These are phyloP conservation scores for Umbelopsis vinacea DNA, from an alignment of 192 early-diverging fungal species.

Conservation along the genomic window DNA sequence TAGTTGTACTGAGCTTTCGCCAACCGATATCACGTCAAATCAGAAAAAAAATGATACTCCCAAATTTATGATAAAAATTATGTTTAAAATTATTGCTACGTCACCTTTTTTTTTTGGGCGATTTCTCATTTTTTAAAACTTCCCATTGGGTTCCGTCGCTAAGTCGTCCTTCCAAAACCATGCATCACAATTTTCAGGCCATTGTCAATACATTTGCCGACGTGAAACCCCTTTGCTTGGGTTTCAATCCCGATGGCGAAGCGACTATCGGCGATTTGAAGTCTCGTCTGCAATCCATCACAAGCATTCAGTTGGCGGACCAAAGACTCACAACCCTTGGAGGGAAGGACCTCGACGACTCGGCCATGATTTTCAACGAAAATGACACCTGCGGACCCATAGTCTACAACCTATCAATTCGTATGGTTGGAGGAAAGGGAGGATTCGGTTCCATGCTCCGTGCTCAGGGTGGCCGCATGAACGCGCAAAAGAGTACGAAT, in stretches of 20 bases:
- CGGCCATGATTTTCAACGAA: conserved; percentile 37
- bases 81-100: not conserved
- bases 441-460: conserved; percentile 96
- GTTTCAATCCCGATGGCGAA: conserved; percentile 6
- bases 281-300: conserved; percentile 33
- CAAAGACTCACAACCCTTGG: conserved; percentile 48
- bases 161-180: not conserved
- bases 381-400: conserved; percentile 19
- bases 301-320: conserved; percentile 43
- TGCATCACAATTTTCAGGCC: conserved; percentile 21
- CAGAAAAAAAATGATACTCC: too few relatives aligned
- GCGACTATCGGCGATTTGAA: conserved; percentile 44
- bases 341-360: conserved; percentile 44
- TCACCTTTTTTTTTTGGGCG: conserved; percentile 14
- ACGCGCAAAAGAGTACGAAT: conserved; percentile 87
- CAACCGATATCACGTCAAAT: too few relatives aligned
- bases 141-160: not conserved
- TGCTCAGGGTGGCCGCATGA: conserved; percentile 90
- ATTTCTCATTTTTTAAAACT: not conserved
- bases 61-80: too few relatives aligned
- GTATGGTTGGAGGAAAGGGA: conserved; percentile 87
- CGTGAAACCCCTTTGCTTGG: conserved; percentile 5
- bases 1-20: too few relatives aligned
- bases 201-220: not conserved
- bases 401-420: conserved; percentile 53